A percentile compares a stretch with the other conserved stretches of the same genome.
These are phyloP conservation scores for Cryptococcus sp. DNA, from an alignment of 1,284 basidiomycete species.

Conservation along the genomic window DNA sequence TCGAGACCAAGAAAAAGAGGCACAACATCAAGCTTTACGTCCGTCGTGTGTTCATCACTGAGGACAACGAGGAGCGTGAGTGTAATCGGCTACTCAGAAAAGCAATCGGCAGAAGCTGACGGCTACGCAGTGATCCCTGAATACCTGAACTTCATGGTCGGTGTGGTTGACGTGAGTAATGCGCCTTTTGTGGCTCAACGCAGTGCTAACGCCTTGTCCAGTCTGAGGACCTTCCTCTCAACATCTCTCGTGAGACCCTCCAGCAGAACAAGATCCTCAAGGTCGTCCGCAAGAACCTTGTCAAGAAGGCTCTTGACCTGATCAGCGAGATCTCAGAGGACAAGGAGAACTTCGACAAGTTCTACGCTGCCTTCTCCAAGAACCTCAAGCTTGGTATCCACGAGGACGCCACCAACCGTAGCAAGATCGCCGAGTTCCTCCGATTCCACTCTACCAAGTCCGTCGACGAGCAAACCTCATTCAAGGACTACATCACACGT, in stretches of 20 bases:
- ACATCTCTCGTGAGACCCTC: constrained; percentile 99
- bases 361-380: constrained; percentile 92
- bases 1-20: constrained; percentile 99
- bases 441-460: constrained; percentile 99
- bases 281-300: constrained; percentile 77
- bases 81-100: background rate
- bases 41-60: constrained; percentile 99
- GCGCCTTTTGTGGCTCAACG: background rate
- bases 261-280: constrained; percentile 99
- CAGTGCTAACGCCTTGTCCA: background rate
- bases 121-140: constrained; percentile 76
- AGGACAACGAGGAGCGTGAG: constrained; percentile 91
- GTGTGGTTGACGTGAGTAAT: constrained; percentile 75
- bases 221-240: constrained; percentile 98
- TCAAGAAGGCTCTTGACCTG: constrained; percentile 97
- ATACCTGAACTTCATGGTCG: constrained; percentile 99
- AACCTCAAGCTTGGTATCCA: constrained; percentile 99
- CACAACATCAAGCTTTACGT: constrained; percentile 99
- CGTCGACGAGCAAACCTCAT: constrained; percentile 84
- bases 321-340: constrained; percentile 97
- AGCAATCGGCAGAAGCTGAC: background rate
- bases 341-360: constrained; percentile 99
- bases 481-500: constrained; percentile 99
- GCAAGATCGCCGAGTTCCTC: constrained; percentile 99
- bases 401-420: constrained; percentile 98